Base-by-base conservation (phyloP, 257 asterid species). In the Datura wrightii region DNA sequence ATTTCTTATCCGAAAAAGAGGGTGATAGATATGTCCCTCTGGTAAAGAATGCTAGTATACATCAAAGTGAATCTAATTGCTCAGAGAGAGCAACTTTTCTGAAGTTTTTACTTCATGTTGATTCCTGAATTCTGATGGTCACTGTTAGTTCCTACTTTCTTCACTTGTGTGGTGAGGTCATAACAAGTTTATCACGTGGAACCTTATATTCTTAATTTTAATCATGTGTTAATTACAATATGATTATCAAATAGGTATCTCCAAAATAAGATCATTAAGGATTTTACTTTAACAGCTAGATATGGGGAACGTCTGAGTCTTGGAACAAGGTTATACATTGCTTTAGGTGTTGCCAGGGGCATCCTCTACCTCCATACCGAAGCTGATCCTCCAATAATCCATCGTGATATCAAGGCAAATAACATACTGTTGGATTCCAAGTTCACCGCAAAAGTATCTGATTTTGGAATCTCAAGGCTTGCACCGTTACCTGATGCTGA, bases 391-490 rank as follows among this genome's bases (percentile, higher is more conserved):
- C 41, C 80, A 46, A 46, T 72, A 46, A 72, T 72, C 36, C 59
- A 72, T 72, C 42, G 11, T 72, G 80, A 72, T 72, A 72, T 72
- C 80, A 46, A 72, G 42, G 13, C 59, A 46, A 72, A 72, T 19
- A 72, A 72, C 80, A 72, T 46, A 10, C 42, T 72, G 11, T 11
- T 72, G 42, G 80, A 72, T 13, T 72, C 59, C 8, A 72, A 46
- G 59, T 72, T 72, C 42, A 72, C 19, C 7, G 59, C 80, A 44
- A 46, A 72, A 72, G 80, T 72, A 5, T 46, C 59, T 46, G 58
- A 72, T 24, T 72, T 72, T 72, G 80, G 80, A 72, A 72, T 72
- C 80, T 72, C 41, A 19, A 72, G 19, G 80, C 59, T 72, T 44
- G 80, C 59, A 46, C 56, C 59, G 46, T 72, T 72, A 72, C 80